Conservation (phyloP, 108 stramenopile genomes). For the Aurantiochytrium sp. region DNA sequence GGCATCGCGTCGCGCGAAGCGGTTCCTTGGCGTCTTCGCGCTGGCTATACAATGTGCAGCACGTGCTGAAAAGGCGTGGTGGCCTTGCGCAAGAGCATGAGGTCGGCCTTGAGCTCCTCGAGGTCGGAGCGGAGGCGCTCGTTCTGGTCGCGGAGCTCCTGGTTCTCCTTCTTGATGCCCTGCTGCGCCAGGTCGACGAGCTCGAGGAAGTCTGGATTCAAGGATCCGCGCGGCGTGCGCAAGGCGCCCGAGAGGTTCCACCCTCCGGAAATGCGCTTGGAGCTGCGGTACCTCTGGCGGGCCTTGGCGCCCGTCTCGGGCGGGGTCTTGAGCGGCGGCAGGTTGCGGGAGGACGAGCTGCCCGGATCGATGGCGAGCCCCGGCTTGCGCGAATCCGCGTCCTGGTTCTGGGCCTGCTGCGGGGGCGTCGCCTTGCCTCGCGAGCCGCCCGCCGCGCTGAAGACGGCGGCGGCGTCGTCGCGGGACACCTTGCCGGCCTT, state of each 20-base stretch:
- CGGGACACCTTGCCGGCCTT: neutral
- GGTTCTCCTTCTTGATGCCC: neutral
- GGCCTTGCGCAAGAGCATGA: neutral
- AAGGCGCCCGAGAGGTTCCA: conserved; percentile 13
- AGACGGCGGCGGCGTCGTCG: neutral
- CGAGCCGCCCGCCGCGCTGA: neutral
- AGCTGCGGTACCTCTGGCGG: conserved; percentile 19
- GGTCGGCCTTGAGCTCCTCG: conserved; percentile 2
- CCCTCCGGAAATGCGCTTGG: neutral
- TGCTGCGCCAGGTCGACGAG: conserved; percentile 14
- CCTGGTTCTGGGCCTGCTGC: no score
- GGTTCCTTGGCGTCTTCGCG: no score
- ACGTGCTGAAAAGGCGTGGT: neutral
- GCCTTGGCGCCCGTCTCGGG: neutral
- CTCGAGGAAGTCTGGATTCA: neutral
- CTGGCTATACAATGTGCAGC: neutral
- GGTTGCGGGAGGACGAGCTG: neutral
- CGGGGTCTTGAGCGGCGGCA: neutral
- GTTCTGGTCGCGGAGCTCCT: neutral
- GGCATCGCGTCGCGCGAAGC: no score
- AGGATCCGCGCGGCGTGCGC: neutral
- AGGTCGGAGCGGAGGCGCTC: conserved; percentile 3
- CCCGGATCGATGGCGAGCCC: neutral
- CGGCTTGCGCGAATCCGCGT: no score
- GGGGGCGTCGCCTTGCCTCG: no score